Base-by-base conservation (phyloP, 768 basidiomycete species). In the Crucibulum laeve region DNA sequence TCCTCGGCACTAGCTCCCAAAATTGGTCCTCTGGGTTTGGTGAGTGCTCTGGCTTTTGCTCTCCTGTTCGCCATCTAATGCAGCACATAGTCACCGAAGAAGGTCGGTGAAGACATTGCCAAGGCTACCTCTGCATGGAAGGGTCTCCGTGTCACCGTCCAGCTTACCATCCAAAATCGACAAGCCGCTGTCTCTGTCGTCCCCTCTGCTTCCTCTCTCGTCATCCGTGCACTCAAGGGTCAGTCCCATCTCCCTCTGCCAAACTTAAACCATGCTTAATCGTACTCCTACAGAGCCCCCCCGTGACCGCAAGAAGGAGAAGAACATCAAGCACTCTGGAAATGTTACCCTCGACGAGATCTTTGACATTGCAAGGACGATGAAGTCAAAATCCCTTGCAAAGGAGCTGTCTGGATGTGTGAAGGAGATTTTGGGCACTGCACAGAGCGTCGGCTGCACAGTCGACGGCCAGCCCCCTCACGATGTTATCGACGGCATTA, bases 51-150 rank as follows among this genome's bases (percentile, higher is more conserved):
- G 8, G 26, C 28, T 21, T 21, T 37, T 22, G 24, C 30, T 42
- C 54, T 1, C 25, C 26, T 30, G 43, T 24, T 45, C 24, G 30
- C 35, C 40, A 38, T 40, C 36, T 40, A 25, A 33, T 38, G 25
- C 21, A 18, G 19, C 41, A 18, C 45, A 39, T 55, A 98, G 96
- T 97, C 96, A 46, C 96, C 96, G 57, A 99, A 99, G 78, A 98
- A 98, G 77, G 96, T 99, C 70, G 96, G 96, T 72, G 96, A 99
- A 91, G 96, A 99, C 73, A 99, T 99, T 64, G 96, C 96, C 58
- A 99, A 99, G 69, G 95, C 95, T 46, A 99, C 96, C 48, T 80
- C 84, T 38, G 85, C 84, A 64, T 99, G 96, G 96, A 99, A 99
- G 72, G 96, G 96, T 74, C 91, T 98, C 63, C 91, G 94, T 50